Percentiles rank a stretch among this genome's conserved stretches.
Conservation (phyloP, 345 rosid genomes). For the Bruguiera parviflora region DNA sequence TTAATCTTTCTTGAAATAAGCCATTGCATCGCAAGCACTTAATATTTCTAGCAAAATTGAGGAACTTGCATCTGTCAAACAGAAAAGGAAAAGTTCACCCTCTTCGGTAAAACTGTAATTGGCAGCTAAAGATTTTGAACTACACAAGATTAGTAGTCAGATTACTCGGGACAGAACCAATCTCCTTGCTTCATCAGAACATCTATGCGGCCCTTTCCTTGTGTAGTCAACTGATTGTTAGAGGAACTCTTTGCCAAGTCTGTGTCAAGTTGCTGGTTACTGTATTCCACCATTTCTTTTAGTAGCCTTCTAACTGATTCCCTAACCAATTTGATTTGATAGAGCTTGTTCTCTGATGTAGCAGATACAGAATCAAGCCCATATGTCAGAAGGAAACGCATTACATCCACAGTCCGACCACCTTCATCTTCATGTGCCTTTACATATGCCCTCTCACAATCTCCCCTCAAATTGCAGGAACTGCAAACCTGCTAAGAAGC, state of each 20-base stretch:
- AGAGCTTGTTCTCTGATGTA: conserved; percentile 52
- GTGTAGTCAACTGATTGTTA: conserved; percentile 10
- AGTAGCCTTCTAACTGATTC: conserved; percentile 64
- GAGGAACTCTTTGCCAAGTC: conserved; percentile 13
- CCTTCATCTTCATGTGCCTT: conserved; percentile 61
- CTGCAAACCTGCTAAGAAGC: conserved; percentile 67
- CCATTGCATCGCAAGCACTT: conserved; percentile 66
- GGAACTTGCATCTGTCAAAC: conserved; percentile 63
- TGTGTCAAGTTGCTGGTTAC: conserved; percentile 36
- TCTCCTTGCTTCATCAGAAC: conserved; percentile 61
- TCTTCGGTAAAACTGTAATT: conserved; percentile 1
- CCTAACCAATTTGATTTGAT: conserved; percentile 55
- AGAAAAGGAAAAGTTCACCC: background rate
- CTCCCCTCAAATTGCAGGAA: conserved; percentile 79
- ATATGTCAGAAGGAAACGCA: conserved; percentile 67
- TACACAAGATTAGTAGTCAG: background rate
- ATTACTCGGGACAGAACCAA: conserved; percentile 80
- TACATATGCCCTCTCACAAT: conserved; percentile 80
- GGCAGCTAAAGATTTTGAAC: background rate
- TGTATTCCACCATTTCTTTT: conserved; percentile 52
- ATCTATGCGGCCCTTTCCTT: conserved; percentile 26
- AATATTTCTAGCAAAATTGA: conserved; percentile 76
- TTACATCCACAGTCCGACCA: conserved; percentile 74
- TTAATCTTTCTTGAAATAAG: conserved; percentile 57
- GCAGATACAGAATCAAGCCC: conserved; percentile 54